Evolutionary conservation across 2,329 filamentous ascomycete genomes (phyloP).

Genomic region (Cercospora beticola): DNA sequence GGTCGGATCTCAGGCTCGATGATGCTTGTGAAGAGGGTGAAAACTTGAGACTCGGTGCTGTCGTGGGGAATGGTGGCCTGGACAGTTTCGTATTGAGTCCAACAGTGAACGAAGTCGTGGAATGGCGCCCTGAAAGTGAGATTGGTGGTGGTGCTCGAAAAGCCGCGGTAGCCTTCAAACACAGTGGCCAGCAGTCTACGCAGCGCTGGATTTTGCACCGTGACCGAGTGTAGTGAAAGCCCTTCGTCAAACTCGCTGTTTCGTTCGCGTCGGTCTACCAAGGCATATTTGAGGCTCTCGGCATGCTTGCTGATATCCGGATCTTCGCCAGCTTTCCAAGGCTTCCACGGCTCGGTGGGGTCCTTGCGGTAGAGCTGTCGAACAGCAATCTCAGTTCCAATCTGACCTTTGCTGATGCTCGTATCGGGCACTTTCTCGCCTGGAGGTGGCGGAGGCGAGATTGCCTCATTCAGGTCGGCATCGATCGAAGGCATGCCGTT

Average conservation of each 20-base stretch:
- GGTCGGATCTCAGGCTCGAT: slow-evolving; percentile 22
- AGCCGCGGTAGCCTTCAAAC: slow-evolving; percentile 55
- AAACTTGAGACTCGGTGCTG: slow-evolving; percentile 18
- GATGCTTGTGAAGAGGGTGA: slow-evolving; percentile 30
- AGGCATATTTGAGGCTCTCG: slow-evolving; percentile 26
- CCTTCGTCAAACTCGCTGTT: slow-evolving; percentile 24
- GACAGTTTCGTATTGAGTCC: slow-evolving; percentile 33
- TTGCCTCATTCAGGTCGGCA: neutral
- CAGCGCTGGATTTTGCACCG: slow-evolving; percentile 63
- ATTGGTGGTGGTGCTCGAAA: slow-evolving; percentile 36
- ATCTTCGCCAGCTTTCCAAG: slow-evolving; percentile 7
- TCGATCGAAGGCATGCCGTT: neutral
- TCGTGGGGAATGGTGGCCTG: slow-evolving; percentile 1
- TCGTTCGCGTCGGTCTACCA: slow-evolving; percentile 31
- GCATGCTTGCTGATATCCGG: slow-evolving; percentile 9
- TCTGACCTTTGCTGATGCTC: neutral
- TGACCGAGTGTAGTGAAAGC: slow-evolving; percentile 59
- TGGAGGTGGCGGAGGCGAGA: neutral
- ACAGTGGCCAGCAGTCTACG: slow-evolving; percentile 58
- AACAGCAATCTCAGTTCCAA: slow-evolving; percentile 1
- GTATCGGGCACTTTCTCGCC: neutral
- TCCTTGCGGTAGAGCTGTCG: slow-evolving; percentile 11
- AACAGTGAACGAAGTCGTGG: slow-evolving; percentile 40
- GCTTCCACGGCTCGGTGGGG: neutral
- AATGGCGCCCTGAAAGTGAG: slow-evolving; percentile 40